These are phyloP conservation scores for Marvania coccoides DNA, from an alignment of 139 green algal species.

Conservation along the genomic window DNA sequence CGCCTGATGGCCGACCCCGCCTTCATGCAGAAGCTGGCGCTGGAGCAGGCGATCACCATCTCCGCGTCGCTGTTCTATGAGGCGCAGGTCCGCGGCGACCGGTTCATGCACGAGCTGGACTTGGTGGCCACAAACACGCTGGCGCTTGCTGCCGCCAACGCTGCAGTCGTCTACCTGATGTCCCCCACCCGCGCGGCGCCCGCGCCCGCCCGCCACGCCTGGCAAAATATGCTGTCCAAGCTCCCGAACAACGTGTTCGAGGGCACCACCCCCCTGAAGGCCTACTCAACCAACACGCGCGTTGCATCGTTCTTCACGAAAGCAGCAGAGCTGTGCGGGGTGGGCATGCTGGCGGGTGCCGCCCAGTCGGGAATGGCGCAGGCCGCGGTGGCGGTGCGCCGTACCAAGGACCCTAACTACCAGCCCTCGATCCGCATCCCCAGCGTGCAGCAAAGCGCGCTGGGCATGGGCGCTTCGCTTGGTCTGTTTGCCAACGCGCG, in stretches of 20 bases:
- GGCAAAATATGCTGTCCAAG: slow-evolving; percentile 65
- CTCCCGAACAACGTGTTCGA: slow-evolving; percentile 84
- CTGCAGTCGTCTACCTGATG: slow-evolving; percentile 77
- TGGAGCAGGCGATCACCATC: slow-evolving; percentile 82
- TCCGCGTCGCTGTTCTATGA: slow-evolving; percentile 68
- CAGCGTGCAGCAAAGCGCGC: slow-evolving; percentile 36
- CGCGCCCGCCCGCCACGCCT: slow-evolving; percentile 38
- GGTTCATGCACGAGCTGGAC: slow-evolving; percentile 79
- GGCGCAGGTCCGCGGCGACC: slow-evolving; percentile 46
- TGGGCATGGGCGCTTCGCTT: slow-evolving; percentile 71
- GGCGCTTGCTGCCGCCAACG: slow-evolving; percentile 68
- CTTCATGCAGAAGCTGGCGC: slow-evolving; percentile 87
- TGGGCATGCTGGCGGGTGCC: slow-evolving; percentile 63
- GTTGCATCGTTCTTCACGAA: slow-evolving; percentile 69
- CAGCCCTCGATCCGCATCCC: slow-evolving; percentile 70
- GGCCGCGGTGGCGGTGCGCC: slow-evolving; percentile 33
- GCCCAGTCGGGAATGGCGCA: slow-evolving; percentile 26
- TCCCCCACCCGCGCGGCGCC: slow-evolving; percentile 69
- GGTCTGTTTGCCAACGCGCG: slow-evolving; percentile 78
- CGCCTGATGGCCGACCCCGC: slow-evolving; percentile 93
- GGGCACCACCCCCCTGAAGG: slow-evolving; percentile 61
- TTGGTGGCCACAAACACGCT: slow-evolving; percentile 81
- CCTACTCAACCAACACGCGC: slow-evolving; percentile 62
- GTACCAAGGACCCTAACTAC: slow-evolving; percentile 48
- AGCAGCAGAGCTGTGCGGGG: slow-evolving; percentile 75